Conservation (phyloP, 805 yeast genomes). For the Kodamaea neixiangensis region DNA sequence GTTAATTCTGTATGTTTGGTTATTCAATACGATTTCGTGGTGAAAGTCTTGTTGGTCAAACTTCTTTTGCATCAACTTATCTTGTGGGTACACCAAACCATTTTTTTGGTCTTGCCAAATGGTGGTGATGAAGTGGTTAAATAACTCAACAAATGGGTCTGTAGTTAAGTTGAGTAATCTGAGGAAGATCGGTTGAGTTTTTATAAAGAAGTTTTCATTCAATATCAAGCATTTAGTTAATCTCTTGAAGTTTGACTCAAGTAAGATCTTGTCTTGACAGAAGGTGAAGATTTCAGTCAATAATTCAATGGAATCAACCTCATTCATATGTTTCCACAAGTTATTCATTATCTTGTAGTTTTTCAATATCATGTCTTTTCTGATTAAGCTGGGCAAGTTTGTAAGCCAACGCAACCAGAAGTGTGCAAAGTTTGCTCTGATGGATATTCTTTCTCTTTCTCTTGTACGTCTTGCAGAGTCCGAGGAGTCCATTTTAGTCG, state of each 20-base stretch:
- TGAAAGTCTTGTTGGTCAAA: conserved; percentile 34
- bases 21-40: conserved; percentile 30
- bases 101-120: conserved; percentile 50
- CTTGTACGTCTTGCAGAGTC: conserved; percentile 38
- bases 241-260: conserved; percentile 62
- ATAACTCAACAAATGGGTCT: conserved; percentile 30
- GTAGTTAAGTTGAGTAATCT: conserved; percentile 15
- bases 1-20: conserved; percentile 56
- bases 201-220: conserved; percentile 71
- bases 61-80: conserved; percentile 48
- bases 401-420: conserved; percentile 61
- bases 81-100: conserved; percentile 50
- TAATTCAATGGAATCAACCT: conserved; percentile 50
- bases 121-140: conserved; percentile 49
- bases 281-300: conserved; percentile 45
- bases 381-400: conserved; percentile 50
- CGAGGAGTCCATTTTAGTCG: conserved; percentile 41
- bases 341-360: conserved; percentile 57
- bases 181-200: conserved; percentile 51
- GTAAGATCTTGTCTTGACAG: conserved; percentile 52
- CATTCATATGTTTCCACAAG: conserved; percentile 64
- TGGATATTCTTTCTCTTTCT: conserved; percentile 38
- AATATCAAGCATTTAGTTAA: conserved; percentile 72
- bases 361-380: conserved; percentile 63
- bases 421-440: conserved; percentile 59